Percentiles rank a stretch among this genome's conserved stretches.
phyloP scores from a whole-genome alignment of 2,329 filamentous ascomycete species.

The Epichloe uncinata region DNA sequence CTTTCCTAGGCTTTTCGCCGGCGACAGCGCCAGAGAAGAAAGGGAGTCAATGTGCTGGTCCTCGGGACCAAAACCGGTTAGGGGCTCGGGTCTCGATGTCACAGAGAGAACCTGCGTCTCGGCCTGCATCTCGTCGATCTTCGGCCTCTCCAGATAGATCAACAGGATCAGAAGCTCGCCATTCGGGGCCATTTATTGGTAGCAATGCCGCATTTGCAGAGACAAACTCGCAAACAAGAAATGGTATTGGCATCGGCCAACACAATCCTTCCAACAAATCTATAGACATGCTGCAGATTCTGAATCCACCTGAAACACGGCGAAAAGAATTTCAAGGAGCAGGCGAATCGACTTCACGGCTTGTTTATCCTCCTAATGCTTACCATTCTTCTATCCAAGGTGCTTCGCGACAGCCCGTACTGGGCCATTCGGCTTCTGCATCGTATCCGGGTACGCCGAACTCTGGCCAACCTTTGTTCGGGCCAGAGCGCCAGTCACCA shows the following conservation, averaged over 20 bases:
- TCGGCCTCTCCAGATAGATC: conserved; percentile 30
- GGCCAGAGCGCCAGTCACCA: conserved; percentile 22
- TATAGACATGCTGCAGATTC: conserved; percentile 24
- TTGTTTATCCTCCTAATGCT: neutral
- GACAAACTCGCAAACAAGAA: conserved; percentile 10
- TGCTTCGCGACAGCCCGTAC: conserved; percentile 13
- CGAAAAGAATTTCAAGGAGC: conserved; percentile 9
- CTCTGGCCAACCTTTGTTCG: conserved; percentile 4
- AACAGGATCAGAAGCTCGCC: conserved; percentile 15
- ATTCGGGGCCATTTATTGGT: conserved; percentile 9
- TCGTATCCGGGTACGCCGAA: conserved; percentile 22
- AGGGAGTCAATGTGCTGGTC: conserved; percentile 44
- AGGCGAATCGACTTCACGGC: conserved; percentile 3
- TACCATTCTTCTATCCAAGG: conserved; percentile 11
- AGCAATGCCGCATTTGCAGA: conserved; percentile 13
- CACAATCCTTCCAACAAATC: conserved; percentile 13
- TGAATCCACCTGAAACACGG: conserved; percentile 23
- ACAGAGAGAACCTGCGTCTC: conserved; percentile 44
- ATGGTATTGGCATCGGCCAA: conserved; percentile 12
- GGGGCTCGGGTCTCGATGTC: conserved; percentile 52
- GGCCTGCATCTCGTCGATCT: conserved; percentile 38
- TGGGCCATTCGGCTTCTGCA: conserved; percentile 16
- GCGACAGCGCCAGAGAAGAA: conserved; percentile 10
- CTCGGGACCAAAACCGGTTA: conserved; percentile 34
- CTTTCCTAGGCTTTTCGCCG: conserved; percentile 12